Evolutionary conservation across 495 filamentous ascomycete species (phyloP), one percentile per base, ranked within the genome.

Genomic region (Sphaerosporella brunnea): DNA sequence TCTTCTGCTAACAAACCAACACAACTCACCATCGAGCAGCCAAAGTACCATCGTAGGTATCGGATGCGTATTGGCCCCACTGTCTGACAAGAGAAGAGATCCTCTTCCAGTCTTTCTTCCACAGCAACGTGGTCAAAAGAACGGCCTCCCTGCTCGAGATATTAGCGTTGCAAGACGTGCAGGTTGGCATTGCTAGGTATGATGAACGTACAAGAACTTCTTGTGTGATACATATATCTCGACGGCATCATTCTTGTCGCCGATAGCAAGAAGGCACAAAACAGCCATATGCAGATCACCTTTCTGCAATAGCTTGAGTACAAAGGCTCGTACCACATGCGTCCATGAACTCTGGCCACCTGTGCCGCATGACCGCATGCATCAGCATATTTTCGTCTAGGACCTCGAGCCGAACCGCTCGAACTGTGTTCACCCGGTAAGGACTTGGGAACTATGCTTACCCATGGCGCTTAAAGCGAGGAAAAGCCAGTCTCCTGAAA

Each of bases 161-260:
- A n/a, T n/a, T n/a, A n/a, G n/a, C n/a, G n/a, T n/a, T n/a, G n/a
- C n/a, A n/a, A n/a, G n/a, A n/a, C n/a, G n/a, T n/a, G n/a, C n/a
- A n/a, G n/a, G n/a, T n/a, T n/a, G n/a, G n/a, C n/a, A n/a, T n/a
- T n/a, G n/a, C n/a, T n/a, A n/a, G n/a, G n/a, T n/a, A n/a, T n/a
- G n/a, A n/a, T n/a, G n/a, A n/a, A n/a, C 90, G 65, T 93, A 93
- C 82, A 97, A 80, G 62, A 78, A 92, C 63, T 75, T 75, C 58
- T 80, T 84, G 50, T 84, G 84, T 16, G 88, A 94, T 26, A 95
- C 76, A 60, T 97, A 97, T 26, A 96, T 82, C 61, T 96, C 90
- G 51, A 97, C 81, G 0, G 92, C 90, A 62, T 96, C 92, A 53
- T 93, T 88, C 52, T 79, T 73, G 55, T 95, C 88, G 5, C 86